A percentile compares a stretch with the other conserved stretches of the same genome.
phyloP scores from a whole-genome alignment of 2,329 filamentous ascomycete genomes.

The Exophiala spinifera region DNA sequence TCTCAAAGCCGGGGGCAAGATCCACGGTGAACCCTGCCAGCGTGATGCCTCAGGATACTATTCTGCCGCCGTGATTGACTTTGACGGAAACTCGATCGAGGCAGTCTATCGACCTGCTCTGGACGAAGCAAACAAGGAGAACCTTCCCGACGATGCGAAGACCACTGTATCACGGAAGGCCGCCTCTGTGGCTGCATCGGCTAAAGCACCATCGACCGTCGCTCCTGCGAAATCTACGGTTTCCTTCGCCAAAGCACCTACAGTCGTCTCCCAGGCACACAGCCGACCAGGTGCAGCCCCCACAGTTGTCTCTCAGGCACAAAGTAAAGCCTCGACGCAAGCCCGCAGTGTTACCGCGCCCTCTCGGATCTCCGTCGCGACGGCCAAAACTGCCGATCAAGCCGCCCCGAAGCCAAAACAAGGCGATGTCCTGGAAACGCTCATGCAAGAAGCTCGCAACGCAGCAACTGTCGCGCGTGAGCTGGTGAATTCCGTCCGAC shows the following conservation, averaged over 20 bases:
- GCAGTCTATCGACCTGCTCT: constrained; percentile 58
- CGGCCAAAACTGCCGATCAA: constrained; percentile 4
- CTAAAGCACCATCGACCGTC: constrained; percentile 9
- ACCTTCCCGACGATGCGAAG: not conserved
- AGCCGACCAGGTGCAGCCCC: constrained; percentile 5
- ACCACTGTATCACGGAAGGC: constrained; percentile 1
- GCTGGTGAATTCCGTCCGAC: constrained; percentile 26
- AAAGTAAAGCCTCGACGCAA: constrained; percentile 8
- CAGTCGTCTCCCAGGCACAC: constrained; percentile 7
- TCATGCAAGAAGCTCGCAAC: constrained; percentile 42
- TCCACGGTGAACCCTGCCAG: constrained; percentile 55
- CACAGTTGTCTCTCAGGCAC: constrained; percentile 9
- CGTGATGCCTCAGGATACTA: constrained; percentile 56
- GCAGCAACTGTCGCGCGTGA: constrained; percentile 26
- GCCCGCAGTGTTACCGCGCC: constrained; percentile 6
- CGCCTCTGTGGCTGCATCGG: not conserved
- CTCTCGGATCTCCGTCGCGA: not conserved
- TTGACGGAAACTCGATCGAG: constrained; percentile 82
- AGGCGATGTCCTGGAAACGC: constrained; percentile 36
- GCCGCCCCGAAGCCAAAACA: constrained; percentile 5
- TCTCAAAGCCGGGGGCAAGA: constrained; percentile 60
- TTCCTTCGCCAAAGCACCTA: constrained; percentile 8
- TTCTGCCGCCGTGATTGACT: constrained; percentile 66
- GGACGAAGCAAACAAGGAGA: not conserved
- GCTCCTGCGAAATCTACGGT: constrained; percentile 8